Evolutionary conservation across 2,329 filamentous ascomycete genomes (phyloP).

Genomic region (Sporothrix inflata): DNA sequence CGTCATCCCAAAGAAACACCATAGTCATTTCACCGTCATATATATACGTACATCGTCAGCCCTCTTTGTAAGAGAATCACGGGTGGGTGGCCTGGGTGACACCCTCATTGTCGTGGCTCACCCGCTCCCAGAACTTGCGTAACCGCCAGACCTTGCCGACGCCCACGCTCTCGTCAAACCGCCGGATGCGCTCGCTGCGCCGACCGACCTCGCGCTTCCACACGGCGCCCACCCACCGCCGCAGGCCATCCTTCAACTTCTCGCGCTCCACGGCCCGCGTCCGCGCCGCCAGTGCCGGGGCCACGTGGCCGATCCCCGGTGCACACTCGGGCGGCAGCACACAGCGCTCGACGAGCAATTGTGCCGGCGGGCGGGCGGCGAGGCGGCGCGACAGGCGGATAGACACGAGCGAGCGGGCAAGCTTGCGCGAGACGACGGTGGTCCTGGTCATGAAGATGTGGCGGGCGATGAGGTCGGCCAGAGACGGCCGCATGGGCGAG

Average conservation of each 20-base stretch:
- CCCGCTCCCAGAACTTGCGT: conserved; percentile 67
- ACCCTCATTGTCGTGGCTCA: conserved; percentile 49
- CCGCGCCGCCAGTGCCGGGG: conserved; percentile 64
- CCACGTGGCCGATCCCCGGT: conserved; percentile 49
- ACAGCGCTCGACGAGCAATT: conserved; percentile 63
- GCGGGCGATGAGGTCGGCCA: conserved; percentile 64
- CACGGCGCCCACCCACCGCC: conserved; percentile 65
- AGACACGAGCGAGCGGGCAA: conserved; percentile 65
- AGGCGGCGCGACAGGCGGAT: conserved; percentile 68
- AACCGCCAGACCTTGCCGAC: conserved; percentile 64
- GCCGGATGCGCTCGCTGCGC: conserved; percentile 51
- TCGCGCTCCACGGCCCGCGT: conserved; percentile 68
- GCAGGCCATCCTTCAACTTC: conserved; percentile 66
- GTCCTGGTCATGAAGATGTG: conserved; percentile 70
- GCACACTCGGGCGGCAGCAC: conserved; percentile 69
- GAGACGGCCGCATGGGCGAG: conserved; percentile 60
- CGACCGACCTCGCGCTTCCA: conserved; percentile 58
- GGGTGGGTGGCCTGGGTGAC: neutral
- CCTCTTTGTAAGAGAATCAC: neutral
- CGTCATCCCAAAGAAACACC: neutral
- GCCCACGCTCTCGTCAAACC: conserved; percentile 55
- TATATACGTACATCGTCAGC: neutral
- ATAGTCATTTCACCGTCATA: neutral
- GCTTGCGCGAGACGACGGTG: conserved; percentile 64
- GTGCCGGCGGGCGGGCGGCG: conserved; percentile 60